Conservation (phyloP, 2,329 filamentous ascomycete species). For the Teratosphaeria pseudoeucalypti region DNA sequence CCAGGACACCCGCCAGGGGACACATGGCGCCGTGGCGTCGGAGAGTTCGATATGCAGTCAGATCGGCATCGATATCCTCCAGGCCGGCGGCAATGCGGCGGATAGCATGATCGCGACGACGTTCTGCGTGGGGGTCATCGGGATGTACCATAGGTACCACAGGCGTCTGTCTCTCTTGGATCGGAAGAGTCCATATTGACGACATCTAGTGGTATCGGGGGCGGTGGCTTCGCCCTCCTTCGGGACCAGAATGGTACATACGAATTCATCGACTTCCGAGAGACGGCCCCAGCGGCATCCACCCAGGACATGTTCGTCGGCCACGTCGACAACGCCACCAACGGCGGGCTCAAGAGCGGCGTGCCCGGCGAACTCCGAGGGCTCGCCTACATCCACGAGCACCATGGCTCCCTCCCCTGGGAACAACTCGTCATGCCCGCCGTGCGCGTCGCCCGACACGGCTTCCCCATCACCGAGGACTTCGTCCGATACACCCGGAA, state of each 20-base stretch:
- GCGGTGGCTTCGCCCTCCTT: slow-evolving; percentile 83
- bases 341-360: slow-evolving; percentile 36
- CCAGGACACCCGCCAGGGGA: slow-evolving; percentile 7
- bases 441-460: slow-evolving; percentile 60
- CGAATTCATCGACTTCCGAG: slow-evolving; percentile 82
- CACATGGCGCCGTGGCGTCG: slow-evolving; percentile 37
- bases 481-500: slow-evolving; percentile 50
- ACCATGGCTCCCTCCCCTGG: slow-evolving; percentile 50
- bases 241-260: slow-evolving; percentile 60
- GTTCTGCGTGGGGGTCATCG: slow-evolving; percentile 38
- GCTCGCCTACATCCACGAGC: slow-evolving; percentile 64
- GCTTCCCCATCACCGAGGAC: slow-evolving; percentile 65
- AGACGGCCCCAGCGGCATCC: slow-evolving; percentile 73
- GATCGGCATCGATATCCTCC: slow-evolving; percentile 38
- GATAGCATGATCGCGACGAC: slow-evolving; percentile 39
- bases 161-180: slow-evolving; percentile 2
- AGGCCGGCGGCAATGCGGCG: slow-evolving; percentile 41
- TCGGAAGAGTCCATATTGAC: slow-evolving; percentile 15
- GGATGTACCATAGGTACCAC: slow-evolving; percentile 32
- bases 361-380: slow-evolving; percentile 70
- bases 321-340: slow-evolving; percentile 45
- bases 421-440: slow-evolving; percentile 62
- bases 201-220: slow-evolving; percentile 60
- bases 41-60: slow-evolving; percentile 35
- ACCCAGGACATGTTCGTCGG: slow-evolving; percentile 68